phyloP scores from a whole-genome alignment of 2,329 filamentous ascomycete genomes.

The Metarhizium brunneum region DNA sequence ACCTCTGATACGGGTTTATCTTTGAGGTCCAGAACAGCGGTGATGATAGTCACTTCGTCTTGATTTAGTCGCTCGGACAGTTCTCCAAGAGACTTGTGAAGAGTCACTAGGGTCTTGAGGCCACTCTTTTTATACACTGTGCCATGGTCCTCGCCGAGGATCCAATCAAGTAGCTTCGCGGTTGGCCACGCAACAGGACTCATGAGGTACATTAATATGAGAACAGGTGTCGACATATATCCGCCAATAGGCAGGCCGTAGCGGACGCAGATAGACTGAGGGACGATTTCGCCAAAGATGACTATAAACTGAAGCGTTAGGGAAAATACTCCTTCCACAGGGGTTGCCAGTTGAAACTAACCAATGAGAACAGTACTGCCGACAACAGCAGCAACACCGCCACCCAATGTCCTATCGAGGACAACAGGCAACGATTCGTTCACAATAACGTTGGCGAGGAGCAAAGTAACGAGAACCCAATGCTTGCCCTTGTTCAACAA shows the following conservation, averaged over 20 bases:
- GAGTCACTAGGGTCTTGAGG: constrained; percentile 87
- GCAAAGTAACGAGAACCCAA: constrained; percentile 91
- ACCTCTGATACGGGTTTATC: constrained; percentile 91
- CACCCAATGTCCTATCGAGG: constrained; percentile 84
- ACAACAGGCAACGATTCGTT: constrained; percentile 96
- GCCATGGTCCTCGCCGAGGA: constrained; percentile 90
- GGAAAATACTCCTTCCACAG: background rate
- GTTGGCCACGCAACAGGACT: constrained; percentile 88
- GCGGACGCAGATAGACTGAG: constrained; percentile 91
- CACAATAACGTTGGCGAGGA: constrained; percentile 94
- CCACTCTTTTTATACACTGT: constrained; percentile 98
- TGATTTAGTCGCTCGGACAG: constrained; percentile 86
- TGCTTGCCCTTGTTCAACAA: constrained; percentile 86
- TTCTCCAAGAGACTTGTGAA: constrained; percentile 85
- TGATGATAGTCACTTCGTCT: constrained; percentile 98
- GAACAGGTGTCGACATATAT: constrained; percentile 82
- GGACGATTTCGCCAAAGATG: constrained; percentile 94
- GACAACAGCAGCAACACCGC: constrained; percentile 87
- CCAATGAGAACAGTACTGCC: constrained; percentile 91
- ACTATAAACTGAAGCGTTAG: constrained; percentile 43
- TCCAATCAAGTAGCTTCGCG: constrained; percentile 86
- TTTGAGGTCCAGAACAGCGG: constrained; percentile 89
- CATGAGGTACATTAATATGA: constrained; percentile 85
- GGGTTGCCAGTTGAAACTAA: constrained; percentile 31
- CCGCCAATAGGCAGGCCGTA: constrained; percentile 93